phyloP scores from a whole-genome alignment of 768 basidiomycete species.

The Termitomyces sp. region DNA sequence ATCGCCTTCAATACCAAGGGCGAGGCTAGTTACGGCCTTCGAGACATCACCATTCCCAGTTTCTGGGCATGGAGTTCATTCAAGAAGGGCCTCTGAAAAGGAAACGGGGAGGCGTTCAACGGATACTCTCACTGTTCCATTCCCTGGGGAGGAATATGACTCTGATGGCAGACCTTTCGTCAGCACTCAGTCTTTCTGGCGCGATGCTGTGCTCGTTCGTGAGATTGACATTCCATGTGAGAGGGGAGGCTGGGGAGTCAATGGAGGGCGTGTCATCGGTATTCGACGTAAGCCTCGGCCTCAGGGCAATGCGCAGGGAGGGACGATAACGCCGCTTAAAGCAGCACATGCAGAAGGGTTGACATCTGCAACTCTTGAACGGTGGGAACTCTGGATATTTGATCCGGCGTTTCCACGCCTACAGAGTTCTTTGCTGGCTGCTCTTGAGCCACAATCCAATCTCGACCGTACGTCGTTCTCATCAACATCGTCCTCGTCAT shows the following conservation, averaged over 20 bases:
- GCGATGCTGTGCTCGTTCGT: constrained; percentile 47
- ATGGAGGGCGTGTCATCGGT: constrained; percentile 55
- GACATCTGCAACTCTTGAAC: constrained; percentile 59
- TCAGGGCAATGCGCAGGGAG: constrained; percentile 25
- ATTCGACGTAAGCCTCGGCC: constrained; percentile 60
- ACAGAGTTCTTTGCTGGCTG: constrained; percentile 46
- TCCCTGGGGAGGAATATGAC: constrained; percentile 39
- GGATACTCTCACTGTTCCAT: constrained; percentile 41
- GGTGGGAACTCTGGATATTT: constrained; percentile 84
- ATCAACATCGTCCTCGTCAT: constrained; percentile 16
- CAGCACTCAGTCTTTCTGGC: constrained; percentile 46
- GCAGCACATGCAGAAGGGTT: constrained; percentile 36
- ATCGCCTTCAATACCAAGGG: constrained; percentile 44
- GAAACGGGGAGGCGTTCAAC: constrained; percentile 45
- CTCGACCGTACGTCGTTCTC: constrained; percentile 15
- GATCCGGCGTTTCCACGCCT: constrained; percentile 47
- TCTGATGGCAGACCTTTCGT: constrained; percentile 29
- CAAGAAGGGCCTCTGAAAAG: constrained; percentile 69
- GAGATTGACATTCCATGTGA: constrained; percentile 59
- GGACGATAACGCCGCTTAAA: constrained; percentile 5
- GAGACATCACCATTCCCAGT: constrained; percentile 66
- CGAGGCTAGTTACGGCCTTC: constrained; percentile 41
- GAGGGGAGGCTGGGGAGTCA: constrained; percentile 74
- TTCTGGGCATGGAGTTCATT: constrained; percentile 74
- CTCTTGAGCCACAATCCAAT: constrained; percentile 28